These are phyloP conservation scores for Lablab purpureus DNA, from an alignment of 306 rosid genomes.

Conservation along the genomic window DNA sequence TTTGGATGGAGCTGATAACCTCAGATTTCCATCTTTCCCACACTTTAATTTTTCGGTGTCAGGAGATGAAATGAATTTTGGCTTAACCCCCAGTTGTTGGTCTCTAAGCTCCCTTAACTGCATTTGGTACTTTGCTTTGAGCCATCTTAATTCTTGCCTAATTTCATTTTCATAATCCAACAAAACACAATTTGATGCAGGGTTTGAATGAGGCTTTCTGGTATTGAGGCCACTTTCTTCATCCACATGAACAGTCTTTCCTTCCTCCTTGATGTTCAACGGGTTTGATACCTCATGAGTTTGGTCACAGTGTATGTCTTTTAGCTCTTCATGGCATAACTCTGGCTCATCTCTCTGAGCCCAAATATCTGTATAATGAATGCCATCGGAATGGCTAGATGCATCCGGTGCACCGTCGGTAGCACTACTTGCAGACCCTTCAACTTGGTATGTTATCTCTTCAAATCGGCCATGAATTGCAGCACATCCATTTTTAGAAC, in stretches of 20 bases:
- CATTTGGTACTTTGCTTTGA: constrained; percentile 93
- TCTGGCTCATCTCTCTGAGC: constrained; percentile 78
- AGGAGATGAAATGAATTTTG: constrained; percentile 47
- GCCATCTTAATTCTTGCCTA: constrained; percentile 98
- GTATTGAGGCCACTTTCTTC: constrained; percentile 46
- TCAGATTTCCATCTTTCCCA: constrained; percentile 48
- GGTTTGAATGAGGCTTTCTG: constrained; percentile 48
- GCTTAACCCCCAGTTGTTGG: constrained; percentile 65
- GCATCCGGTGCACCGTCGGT: constrained; percentile 54
- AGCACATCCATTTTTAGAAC: constrained; percentile 78
- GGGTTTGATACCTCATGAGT: constrained; percentile 47
- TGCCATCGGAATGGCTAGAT: constrained; percentile 56
- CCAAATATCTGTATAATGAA: constrained; percentile 80
- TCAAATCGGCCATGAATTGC: constrained; percentile 91
- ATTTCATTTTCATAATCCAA: constrained; percentile 79
- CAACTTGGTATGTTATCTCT: constrained; percentile 93
- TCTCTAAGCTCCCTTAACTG: constrained; percentile 88
- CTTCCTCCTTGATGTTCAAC: constrained; percentile 57
- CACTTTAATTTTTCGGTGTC: constrained; percentile 50
- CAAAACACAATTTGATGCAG: constrained; percentile 41
- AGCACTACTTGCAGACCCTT: constrained; percentile 60
- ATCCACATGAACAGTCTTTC: constrained; percentile 53
- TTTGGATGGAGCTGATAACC: constrained; percentile 41
- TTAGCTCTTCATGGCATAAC: constrained; percentile 50
- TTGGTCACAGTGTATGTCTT: constrained; percentile 57